Base-by-base conservation (phyloP, 306 rosid species). In the Pyrus betulifolia region DNA sequence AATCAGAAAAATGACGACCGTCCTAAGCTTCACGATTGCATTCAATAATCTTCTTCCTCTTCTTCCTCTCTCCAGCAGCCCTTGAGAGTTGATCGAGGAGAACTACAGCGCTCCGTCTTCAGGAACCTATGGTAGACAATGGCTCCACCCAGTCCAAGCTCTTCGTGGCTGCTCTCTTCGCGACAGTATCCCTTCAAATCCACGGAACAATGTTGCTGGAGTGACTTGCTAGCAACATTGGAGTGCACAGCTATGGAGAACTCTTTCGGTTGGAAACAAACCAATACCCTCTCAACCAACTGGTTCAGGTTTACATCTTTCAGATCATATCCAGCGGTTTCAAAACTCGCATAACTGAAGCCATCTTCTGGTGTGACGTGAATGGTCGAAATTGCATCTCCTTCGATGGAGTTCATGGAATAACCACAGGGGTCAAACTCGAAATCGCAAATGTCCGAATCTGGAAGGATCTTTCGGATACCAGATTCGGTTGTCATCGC, bases 341-440 rank as follows among this genome's bases (percentile, higher is more conserved):
- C 94, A 73, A 89, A 89, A 76, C 94, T 89, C 1, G 94, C 91
- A 79, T 87, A 89, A 23, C 93, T 87, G 62, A 89, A 89, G 31
- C 93, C 93, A 62, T 89, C 82, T 64, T 78, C 82, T 52, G 83
- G 83, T 15, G 83, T 80, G 15, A 89, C 76, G 64, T 89, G 93
- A 74, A 89, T 89, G 69, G 93, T 89, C 9, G 93, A 89, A 58
- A 89, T 85, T 14, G 91, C 93, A 66, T 74, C 68, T 14, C 87
- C 89, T 78, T 89, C 88, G 21, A 89, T 82, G 31, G 91, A 84
- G 22, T 89, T 89, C 93, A 89, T 87, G 1, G 93, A 89, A 72
- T 87, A 89, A 55, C 93, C 93, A 65, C 93, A 89, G 0, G 94
- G 91, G 6, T 89, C 94, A 75, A 89, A 89, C 17, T 86, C 90